Evolutionary conservation across 1,284 basidiomycete species (phyloP), one percentile per base, ranked within the genome.

Genomic region (Psilocybe mexicana): DNA sequence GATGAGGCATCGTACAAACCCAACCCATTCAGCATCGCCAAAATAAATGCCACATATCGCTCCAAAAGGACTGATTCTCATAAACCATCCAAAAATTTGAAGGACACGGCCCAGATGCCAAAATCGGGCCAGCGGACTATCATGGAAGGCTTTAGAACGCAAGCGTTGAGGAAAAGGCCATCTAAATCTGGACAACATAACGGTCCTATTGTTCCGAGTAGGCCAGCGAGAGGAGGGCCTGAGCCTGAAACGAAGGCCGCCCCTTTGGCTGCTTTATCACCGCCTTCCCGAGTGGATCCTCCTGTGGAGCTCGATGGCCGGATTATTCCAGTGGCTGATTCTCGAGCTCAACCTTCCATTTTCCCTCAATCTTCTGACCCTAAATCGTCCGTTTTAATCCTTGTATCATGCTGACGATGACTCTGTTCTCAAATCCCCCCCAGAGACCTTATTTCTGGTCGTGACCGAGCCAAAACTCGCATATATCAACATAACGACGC

Each of bases 1-100:
- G 88, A 90, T 55, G 69, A 75, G 28, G 88, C 84, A 0, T 67
- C 73, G 2, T 89, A 83, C 72, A 87, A 82, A 50, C 80, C 86
- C 0, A 91, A 88, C 66, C 88, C 89, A 0, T 91, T 88, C 80
- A 82, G 80, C 50, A 89, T 91, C 55, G 88, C 88, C 1, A 87
- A 83, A 64, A 81, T 87, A 36, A 90, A 91, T 64, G 88, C 88
- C 49, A 80, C 81, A 0, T 75, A 76, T 36, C 80, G 88, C 24
- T 45, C 68, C 40, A 56, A 56, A 26, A 18, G 2, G 23, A 8
- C 44, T 28, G 47, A n/a, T 33, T 1, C 23, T 7, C 6, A 26
- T 45, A 23, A 24, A 8, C 6, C 30, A 7, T 6, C 40, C 0
- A 23, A 30, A 11, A 26, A 11, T n/a, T 36, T 28, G n/a, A 58